Evolutionary conservation across 148 eudicot genomes (phyloP).

Genomic region (Vaccinium myrtillus): DNA sequence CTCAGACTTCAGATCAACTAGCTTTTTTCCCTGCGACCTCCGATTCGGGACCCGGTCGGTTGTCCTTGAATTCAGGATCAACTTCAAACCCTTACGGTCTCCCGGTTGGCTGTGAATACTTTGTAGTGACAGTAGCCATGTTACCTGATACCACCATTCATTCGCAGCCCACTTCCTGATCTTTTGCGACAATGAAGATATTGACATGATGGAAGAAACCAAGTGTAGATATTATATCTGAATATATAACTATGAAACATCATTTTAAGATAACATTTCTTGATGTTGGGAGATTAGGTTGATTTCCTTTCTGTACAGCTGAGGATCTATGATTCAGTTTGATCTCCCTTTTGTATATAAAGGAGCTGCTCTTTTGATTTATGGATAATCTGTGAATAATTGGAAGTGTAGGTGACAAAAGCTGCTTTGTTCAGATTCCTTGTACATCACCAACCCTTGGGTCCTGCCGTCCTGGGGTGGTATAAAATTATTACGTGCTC

Average conservation of each 20-base stretch:
- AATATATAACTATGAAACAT: not conserved
- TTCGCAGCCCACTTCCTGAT: conserved; percentile 85
- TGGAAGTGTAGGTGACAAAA: not conserved
- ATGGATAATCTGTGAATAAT: conserved; percentile 22
- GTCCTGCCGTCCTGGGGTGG: not conserved
- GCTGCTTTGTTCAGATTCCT: not conserved
- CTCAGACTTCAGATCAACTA: conserved; percentile 28
- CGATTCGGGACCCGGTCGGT: conserved; percentile 35
- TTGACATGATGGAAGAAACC: conserved; percentile 79
- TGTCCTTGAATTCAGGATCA: conserved; percentile 41
- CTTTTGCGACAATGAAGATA: conserved; percentile 40
- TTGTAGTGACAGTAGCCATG: conserved; percentile 88
- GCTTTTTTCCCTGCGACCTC: conserved; percentile 27
- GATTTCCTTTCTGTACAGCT: conserved; percentile 30
- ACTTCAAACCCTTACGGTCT: conserved; percentile 58
- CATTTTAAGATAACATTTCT: not conserved
- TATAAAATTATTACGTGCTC: not conserved
- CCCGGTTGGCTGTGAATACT: conserved; percentile 81
- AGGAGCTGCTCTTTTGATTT: not conserved
- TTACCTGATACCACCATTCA: conserved; percentile 71
- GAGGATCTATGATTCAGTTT: conserved; percentile 15
- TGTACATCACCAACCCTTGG: not conserved
- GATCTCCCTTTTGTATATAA: conserved; percentile 23
- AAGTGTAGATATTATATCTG: conserved; percentile 37
- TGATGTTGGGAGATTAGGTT: conserved; percentile 26